Evolutionary conservation across 139 green algal genomes (phyloP), one percentile per base, ranked within the genome.

Genomic region (Micractinium sp.): DNA sequence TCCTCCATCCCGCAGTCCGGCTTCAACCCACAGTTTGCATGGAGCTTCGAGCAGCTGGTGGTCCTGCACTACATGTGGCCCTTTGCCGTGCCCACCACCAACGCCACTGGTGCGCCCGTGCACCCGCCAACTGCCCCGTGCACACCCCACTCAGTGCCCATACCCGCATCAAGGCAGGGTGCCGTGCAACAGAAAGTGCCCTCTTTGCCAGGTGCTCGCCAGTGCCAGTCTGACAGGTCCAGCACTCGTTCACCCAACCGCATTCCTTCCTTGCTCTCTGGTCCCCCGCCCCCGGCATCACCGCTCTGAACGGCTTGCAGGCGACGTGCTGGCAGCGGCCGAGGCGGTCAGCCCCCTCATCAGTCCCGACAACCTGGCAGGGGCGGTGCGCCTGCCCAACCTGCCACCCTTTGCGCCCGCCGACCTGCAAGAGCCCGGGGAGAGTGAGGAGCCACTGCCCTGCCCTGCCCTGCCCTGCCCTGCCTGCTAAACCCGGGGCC

Each of bases 21-120:
- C 19, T 89, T 87, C 67, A 91, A 89, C 85, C 9, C 73, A 0
- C 89, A 84, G 36, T 91, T 91, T 38, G 33, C 73, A 33, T 91
- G 89, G 89, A 23, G 56, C 33, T 89, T 81, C 4, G 41, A 89
- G 29, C 85, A 82, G 69, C 74, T 91, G 78, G 66, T 89, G 27
- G 88, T 63, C 1, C 33, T 91, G 41, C 81, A 86, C 81, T 75
- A 86, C 56, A 60, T 86, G 19, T 86, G 81, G 81, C 81, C 81
- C 33, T 86, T 86, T 60, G n/a, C 3, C n/a, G 25, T 73, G 31
- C 27, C n/a, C 33, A 56, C 56, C 60, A 4, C 19, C 2, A 31
- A 19, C 74, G 9, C 35, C 74, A 53, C 63, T 16, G 63, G 74
- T 47, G 74, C 23, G 74, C 63, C 14, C 63, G 22, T 71, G 2